phyloP scores from a whole-genome alignment of 108 stramenopile species.

The Chaetoceros tenuissimus region DNA sequence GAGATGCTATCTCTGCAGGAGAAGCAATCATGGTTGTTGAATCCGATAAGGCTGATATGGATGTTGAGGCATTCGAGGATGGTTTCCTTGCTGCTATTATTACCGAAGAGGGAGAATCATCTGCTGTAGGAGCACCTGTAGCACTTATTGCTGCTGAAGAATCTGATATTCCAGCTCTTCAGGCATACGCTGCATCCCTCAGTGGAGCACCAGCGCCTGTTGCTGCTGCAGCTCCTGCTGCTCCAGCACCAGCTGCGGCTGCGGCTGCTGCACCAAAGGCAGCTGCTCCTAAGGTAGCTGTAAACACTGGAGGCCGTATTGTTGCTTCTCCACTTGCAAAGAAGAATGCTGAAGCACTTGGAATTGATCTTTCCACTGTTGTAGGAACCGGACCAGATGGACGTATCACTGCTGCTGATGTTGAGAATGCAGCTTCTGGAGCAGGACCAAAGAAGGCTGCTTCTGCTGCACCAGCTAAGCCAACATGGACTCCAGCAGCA shows the following conservation, averaged over 20 bases:
- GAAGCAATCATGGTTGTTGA: slow-evolving; percentile 97
- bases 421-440: slow-evolving; percentile 57
- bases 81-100: slow-evolving; percentile 93
- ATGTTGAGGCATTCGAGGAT: slow-evolving; percentile 94
- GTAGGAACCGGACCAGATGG: slow-evolving; percentile 89
- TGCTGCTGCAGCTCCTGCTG: slow-evolving; percentile 32
- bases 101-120: slow-evolving; percentile 83
- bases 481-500: slow-evolving; percentile 75
- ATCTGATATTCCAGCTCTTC: slow-evolving; percentile 66
- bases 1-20: slow-evolving; percentile 84
- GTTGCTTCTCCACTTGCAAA: slow-evolving; percentile 92
- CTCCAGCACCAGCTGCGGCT: slow-evolving; percentile 48
- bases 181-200: slow-evolving; percentile 67
- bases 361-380: slow-evolving; percentile 78
- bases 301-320: slow-evolving; percentile 73
- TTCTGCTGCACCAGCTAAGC: slow-evolving; percentile 54
- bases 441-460: slow-evolving; percentile 46
- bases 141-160: slow-evolving; percentile 82
- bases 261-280: slow-evolving; percentile 42
- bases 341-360: slow-evolving; percentile 79
- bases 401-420: slow-evolving; percentile 72
- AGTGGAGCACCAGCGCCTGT: slow-evolving; percentile 38
- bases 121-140: slow-evolving; percentile 86
- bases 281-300: slow-evolving; percentile 39
- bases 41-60: slow-evolving; percentile 98